Evolutionary conservation across 148 eudicot species (phyloP), one percentile per base, ranked within the genome.

Genomic region (Silene conica): DNA sequence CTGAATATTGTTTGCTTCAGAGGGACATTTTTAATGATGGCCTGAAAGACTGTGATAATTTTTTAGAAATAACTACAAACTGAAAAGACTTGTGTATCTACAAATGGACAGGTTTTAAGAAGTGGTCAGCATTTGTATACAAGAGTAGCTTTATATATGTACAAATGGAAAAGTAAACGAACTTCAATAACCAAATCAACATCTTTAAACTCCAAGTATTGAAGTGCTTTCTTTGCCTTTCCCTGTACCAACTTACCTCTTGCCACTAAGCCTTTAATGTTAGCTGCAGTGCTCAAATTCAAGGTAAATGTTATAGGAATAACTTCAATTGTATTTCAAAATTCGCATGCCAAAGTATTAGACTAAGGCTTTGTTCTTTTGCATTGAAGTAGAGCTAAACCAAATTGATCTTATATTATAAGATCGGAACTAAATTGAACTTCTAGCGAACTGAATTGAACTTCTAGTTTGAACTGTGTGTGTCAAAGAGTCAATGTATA

Each of bases 111-210:
- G 3, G 12, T 1, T 31, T 57, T 15, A 21, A 60, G 22, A 15
- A 22, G 34, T n/a, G n/a, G n/a, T n/a, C n/a, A 52, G 8, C 63
- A 67, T 58, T 52, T 41, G 64, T 20, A 55, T 34, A 63, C 61
- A 67, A 75, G n/a, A 58, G 1, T 69, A 64, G 22, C 64, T n/a
- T 61, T 31, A n/a, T n/a, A n/a, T n/a, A n/a, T n/a, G n/a, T 74
- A 20, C 70, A 67, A 63, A 45, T 14, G 20, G 58, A 59, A 71
- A 22, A 61, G 64, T n/a, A n/a, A n/a, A n/a, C 85, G 26, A 5
- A 91, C 98, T 96, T 94, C 97, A 48, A 94, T 91, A 75, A 94
- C 98, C 96, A 94, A 77, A 81, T 94, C 98, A 64, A 84, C 93
- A 78, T 91, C 88, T 76, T 72, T 80, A 73, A 94, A 91, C 56